Conservation (phyloP, 257 asterid genomes). For the Rehmannia glutinosa region DNA sequence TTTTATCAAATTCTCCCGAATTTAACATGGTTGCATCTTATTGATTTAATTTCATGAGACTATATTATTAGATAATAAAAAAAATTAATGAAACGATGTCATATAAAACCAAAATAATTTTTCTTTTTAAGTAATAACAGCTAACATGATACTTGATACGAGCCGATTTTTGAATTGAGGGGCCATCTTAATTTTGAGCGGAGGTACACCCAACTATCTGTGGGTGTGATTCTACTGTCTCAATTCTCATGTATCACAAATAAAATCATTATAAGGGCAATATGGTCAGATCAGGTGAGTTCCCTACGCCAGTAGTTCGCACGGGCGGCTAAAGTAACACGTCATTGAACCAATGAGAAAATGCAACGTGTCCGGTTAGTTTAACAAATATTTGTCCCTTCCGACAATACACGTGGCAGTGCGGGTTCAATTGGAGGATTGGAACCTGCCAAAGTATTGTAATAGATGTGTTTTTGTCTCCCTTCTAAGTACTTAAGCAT, state of each 20-base stretch:
- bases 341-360: slow-evolving; percentile 24
- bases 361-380: slow-evolving; percentile 12
- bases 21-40: too few relatives aligned
- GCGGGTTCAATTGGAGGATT: slow-evolving; percentile 28
- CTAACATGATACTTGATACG: background rate
- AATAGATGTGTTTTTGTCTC: too few relatives aligned
- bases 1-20: too few relatives aligned
- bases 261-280: too few relatives aligned
- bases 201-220: background rate
- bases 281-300: slow-evolving; percentile 3
- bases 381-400: slow-evolving; percentile 14
- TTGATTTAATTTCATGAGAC: too few relatives aligned
- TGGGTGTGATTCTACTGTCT: background rate
- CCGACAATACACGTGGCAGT: slow-evolving; percentile 42
- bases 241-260: background rate
- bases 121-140: too few relatives aligned
- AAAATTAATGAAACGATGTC: too few relatives aligned
- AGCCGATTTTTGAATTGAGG: background rate
- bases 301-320: slow-evolving; percentile 10
- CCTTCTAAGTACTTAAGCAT: too few relatives aligned
- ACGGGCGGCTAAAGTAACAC: slow-evolving; percentile 30
- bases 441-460: too few relatives aligned
- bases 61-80: too few relatives aligned
- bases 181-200: background rate
- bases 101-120: too few relatives aligned